These are phyloP conservation scores for Backusella parvicylindrica DNA, from an alignment of 192 early-diverging fungal species.

Conservation along the genomic window DNA sequence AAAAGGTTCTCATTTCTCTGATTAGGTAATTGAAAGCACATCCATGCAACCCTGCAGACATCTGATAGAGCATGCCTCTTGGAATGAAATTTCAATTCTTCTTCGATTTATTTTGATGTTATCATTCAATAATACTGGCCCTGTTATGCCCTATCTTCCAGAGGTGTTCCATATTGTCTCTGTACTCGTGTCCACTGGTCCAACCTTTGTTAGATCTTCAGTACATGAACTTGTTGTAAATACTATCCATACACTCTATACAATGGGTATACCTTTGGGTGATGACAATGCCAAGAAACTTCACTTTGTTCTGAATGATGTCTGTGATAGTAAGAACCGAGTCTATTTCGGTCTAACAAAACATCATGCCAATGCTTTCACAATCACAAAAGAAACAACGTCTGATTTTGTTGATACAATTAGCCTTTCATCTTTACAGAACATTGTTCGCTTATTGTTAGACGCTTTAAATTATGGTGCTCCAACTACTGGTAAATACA, in stretches of 20 bases:
- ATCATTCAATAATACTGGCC: slow-evolving; percentile 75
- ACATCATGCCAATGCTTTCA: slow-evolving; percentile 61
- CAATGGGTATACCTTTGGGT: slow-evolving; percentile 43
- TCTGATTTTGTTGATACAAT: slow-evolving; percentile 42
- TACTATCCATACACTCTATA: slow-evolving; percentile 77
- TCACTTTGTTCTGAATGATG: slow-evolving; percentile 61
- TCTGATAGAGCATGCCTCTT: slow-evolving; percentile 77
- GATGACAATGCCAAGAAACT: slow-evolving; percentile 49
- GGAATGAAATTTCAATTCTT: slow-evolving; percentile 87
- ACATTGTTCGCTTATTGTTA: slow-evolving; percentile 56
- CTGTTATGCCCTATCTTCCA: slow-evolving; percentile 70
- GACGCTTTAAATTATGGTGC: slow-evolving; percentile 63
- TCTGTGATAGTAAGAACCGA: slow-evolving; percentile 75
- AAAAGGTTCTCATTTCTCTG: slow-evolving; percentile 47
- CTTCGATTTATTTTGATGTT: slow-evolving; percentile 82
- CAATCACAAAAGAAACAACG: slow-evolving; percentile 50
- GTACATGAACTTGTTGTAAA: slow-evolving; percentile 91
- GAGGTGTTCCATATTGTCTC: slow-evolving; percentile 83
- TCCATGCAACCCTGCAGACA: slow-evolving; percentile 60
- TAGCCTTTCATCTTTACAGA: slow-evolving; percentile 42
- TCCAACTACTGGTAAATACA: slow-evolving; percentile 47
- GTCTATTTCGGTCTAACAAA: slow-evolving; percentile 70
- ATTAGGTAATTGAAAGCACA: slow-evolving; percentile 40
- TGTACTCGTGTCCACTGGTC: slow-evolving; percentile 76
- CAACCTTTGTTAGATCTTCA: slow-evolving; percentile 74